A percentile compares a stretch with the other conserved stretches of the same genome.
Conservation (phyloP, 176 grass and related monocot genomes). For the Eleusine indica region DNA sequence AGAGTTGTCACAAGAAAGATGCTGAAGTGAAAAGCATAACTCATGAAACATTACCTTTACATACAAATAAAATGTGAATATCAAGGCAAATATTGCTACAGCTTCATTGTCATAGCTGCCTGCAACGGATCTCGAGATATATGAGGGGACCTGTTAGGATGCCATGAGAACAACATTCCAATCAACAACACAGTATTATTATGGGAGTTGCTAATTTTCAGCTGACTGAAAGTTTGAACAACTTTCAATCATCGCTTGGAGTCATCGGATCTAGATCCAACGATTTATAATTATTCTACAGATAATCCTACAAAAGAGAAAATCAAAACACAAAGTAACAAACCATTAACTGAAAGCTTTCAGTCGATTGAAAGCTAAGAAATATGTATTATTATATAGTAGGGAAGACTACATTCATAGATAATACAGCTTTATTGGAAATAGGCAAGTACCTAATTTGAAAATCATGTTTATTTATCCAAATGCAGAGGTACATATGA, state of each 20-base stretch:
- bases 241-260: no score
- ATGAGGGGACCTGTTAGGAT: constrained; percentile 81
- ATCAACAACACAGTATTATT: constrained; percentile 9
- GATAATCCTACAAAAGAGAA: no score
- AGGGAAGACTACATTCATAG: not conserved
- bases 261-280: no score
- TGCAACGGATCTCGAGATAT: constrained; percentile 98
- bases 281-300: no score
- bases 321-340: no score
- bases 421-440: constrained; percentile 24
- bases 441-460: constrained; percentile 15
- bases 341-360: no score
- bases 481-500: not conserved
- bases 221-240: no score
- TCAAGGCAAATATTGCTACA: constrained; percentile 97
- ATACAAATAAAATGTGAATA: constrained; percentile 99
- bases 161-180: constrained; percentile 23
- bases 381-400: not conserved
- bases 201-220: not conserved
- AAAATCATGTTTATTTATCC: constrained; percentile 12
- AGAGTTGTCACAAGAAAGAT: constrained; percentile 20
- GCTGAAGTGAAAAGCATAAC: constrained; percentile 17
- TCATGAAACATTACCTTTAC: constrained; percentile 67
- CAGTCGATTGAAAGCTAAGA: no score
- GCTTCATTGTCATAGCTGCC: constrained; percentile 99